Evolutionary conservation across 495 filamentous ascomycete genomes (phyloP), one percentile per base, ranked within the genome.

Genomic region (Aspergillus mulundensis): DNA sequence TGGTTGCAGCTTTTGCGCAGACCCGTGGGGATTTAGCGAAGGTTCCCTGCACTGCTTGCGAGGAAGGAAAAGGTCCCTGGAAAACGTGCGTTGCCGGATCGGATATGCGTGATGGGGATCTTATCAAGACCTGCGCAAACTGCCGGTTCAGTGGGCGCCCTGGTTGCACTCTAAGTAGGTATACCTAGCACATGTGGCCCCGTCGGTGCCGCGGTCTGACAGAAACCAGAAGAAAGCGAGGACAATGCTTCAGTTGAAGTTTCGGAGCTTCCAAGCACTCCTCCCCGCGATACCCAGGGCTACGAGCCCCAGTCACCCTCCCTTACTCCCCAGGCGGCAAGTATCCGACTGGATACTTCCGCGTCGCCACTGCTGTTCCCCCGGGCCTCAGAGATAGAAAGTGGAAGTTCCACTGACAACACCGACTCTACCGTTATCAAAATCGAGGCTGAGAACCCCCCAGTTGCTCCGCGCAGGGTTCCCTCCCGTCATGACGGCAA

Each of bases 1-100:
- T 43, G 12, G 8, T 45, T 12, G 57, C 57, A 7, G 57, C 38
- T 4, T 55, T 55, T n/a, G 57, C 25, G 4, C 57, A 60, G 7
- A 60, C 57, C 0, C 51, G 57, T 5, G 57, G 57, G 28, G 16
- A 43, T 10, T 15, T 44, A 21, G 51, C 41, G 6, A 14, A 40
- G 15, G 11, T 14, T 5, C 57, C 57, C 7, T 59, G 57, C 34
- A 20, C 24, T 14, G 16, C 16, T 14, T 59, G 57, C 36, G 24
- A 12, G 2, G 7, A n/a, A 1, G 18, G 24, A 0, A 19, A 16
- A 11, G 52, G 57, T 3, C 23, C 36, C 10, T 60, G 57, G 57
- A 5, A 55, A n/a, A n/a, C 38, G 3, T 60, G 57, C 16, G 52
- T 60, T 12, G 8, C 55, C 8, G 47, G 51, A 6, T 54, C 28